Conservation (phyloP, 2,329 filamentous ascomycete species). For the Mariannaea sp. region DNA sequence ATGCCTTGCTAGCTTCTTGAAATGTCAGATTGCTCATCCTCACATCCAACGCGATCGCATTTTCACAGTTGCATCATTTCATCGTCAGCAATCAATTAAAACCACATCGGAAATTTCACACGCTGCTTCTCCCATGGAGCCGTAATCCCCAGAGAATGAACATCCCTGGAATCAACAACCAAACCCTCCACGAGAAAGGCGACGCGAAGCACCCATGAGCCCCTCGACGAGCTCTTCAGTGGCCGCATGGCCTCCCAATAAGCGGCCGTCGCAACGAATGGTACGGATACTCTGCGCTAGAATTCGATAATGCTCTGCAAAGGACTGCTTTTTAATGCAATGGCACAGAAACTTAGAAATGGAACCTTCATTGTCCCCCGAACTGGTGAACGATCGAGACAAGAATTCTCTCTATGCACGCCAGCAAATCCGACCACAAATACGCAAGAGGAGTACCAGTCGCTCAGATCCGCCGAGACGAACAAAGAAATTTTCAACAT, state of each 20-base stretch:
- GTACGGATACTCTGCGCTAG: slow-evolving; percentile 40
- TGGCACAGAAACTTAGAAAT: slow-evolving; percentile 71
- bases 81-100: neutral
- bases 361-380: slow-evolving; percentile 85
- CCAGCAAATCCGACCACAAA: slow-evolving; percentile 39
- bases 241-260: slow-evolving; percentile 48
- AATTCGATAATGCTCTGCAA: neutral
- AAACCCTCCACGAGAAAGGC: slow-evolving; percentile 31
- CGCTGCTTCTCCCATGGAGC: slow-evolving; percentile 25
- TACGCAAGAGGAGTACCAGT: slow-evolving; percentile 18
- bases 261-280: slow-evolving; percentile 52
- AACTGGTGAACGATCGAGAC: slow-evolving; percentile 83
- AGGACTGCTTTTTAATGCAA: slow-evolving; percentile 17
- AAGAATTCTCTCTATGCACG: slow-evolving; percentile 76
- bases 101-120: neutral
- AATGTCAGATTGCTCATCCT: neutral
- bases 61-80: neutral
- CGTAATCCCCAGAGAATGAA: slow-evolving; percentile 33
- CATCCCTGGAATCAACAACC: slow-evolving; percentile 24
- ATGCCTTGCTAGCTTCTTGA: neutral
- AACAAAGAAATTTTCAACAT: slow-evolving; percentile 43
- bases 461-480: slow-evolving; percentile 38
- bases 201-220: slow-evolving; percentile 51
- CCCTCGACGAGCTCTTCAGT: slow-evolving; percentile 40
- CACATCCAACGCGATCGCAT: neutral